Conservation (phyloP, 2,329 filamentous ascomycete species). For the Diaporthe aspalathi region DNA sequence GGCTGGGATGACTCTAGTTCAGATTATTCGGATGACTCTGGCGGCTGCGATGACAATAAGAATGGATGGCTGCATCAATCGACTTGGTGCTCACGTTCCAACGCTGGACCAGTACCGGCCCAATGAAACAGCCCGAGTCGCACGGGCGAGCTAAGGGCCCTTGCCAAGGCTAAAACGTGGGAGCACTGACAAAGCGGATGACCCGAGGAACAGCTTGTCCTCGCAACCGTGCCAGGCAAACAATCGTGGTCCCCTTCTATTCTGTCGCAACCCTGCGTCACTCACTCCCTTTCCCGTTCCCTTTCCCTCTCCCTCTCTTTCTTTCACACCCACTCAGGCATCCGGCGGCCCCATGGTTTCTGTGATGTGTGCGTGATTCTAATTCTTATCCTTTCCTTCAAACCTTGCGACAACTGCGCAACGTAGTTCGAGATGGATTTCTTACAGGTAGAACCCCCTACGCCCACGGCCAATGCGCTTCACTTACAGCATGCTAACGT, state of each 20-base stretch:
- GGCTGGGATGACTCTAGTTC: too few species aligned
- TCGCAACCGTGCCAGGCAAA: conserved; percentile 7
- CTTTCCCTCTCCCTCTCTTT: conserved; percentile 10
- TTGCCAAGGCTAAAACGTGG: conserved; percentile 27
- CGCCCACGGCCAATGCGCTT: not conserved
- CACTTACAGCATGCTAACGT: conserved; percentile 42
- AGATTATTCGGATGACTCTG: not conserved
- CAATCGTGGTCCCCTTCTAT: conserved; percentile 3
- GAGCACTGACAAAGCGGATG: conserved; percentile 29
- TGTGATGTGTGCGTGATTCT: conserved; percentile 35
- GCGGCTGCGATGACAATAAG: not conserved
- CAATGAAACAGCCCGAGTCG: conserved; percentile 29
- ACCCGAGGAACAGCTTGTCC: conserved; percentile 39
- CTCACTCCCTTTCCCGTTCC: too few species aligned
- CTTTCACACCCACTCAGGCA: not conserved
- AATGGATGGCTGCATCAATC: not conserved
- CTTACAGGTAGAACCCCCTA: conserved; percentile 47
- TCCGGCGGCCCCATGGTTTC: not conserved
- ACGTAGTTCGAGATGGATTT: conserved; percentile 47
- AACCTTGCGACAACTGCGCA: conserved; percentile 37
- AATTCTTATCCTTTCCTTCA: conserved; percentile 24
- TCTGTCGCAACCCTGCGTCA: conserved; percentile 24
- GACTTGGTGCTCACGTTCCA: not conserved
- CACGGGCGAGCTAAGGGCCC: conserved; percentile 10
- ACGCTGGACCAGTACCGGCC: not conserved